These are phyloP conservation scores for Deuterostichococcus epilithicus DNA, from an alignment of 139 green algal genomes.

Conservation along the genomic window DNA sequence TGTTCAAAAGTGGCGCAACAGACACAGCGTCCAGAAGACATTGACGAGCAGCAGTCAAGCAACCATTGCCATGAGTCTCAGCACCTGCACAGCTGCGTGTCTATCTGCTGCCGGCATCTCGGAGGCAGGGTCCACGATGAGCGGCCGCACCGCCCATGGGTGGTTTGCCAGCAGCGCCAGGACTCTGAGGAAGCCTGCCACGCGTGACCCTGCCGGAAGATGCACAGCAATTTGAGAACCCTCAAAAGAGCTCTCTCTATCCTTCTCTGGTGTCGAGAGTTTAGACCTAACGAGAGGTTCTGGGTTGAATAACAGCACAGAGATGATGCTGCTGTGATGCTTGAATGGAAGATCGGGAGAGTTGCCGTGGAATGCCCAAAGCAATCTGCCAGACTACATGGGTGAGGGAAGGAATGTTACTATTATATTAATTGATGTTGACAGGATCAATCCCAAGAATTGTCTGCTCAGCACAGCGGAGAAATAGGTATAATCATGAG, in stretches of 20 bases:
- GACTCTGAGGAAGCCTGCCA: constrained; percentile 67
- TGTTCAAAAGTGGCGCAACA: too few relatives aligned
- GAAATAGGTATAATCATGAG: background rate
- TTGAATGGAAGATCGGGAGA: background rate
- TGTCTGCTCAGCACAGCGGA: constrained; percentile 1
- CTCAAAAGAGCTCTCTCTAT: too few relatives aligned
- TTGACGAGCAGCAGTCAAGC: too few relatives aligned
- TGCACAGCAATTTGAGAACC: too few relatives aligned
- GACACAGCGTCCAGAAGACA: too few relatives aligned
- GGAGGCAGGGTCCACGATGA: constrained; percentile 58
- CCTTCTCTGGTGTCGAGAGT: too few relatives aligned
- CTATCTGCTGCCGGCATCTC: constrained; percentile 28
- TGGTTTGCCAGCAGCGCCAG: constrained; percentile 59
- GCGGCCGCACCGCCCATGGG: constrained; percentile 52
- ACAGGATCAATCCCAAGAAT: background rate
- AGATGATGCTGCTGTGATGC: background rate
- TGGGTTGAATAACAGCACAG: too few relatives aligned
- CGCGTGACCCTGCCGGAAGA: constrained; percentile 9
- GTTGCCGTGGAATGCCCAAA: background rate
- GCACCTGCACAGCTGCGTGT: constrained; percentile 10
- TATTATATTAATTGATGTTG: too few relatives aligned
- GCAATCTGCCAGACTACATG: background rate
- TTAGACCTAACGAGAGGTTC: too few relatives aligned
- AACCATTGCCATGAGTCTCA: too few relatives aligned
- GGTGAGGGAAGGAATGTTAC: too few relatives aligned